A percentile compares a stretch with the other conserved stretches of the same genome.
Conservation (phyloP, 441 rosid genomes). For the Erysimum pusillum region DNA sequence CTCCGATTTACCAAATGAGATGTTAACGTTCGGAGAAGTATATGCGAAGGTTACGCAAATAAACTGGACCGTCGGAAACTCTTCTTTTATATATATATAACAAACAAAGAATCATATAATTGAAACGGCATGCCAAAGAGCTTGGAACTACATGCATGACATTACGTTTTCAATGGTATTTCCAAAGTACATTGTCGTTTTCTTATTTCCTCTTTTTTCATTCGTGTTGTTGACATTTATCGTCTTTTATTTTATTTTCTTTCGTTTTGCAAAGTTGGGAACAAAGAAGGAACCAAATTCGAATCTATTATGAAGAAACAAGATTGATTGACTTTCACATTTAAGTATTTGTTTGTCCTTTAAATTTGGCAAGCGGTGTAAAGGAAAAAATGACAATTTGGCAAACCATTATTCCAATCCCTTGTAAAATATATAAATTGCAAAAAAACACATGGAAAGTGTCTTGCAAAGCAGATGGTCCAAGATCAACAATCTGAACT, state of each 20-base stretch:
- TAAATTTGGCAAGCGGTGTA: slow-evolving; percentile 6
- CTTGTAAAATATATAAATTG: not conserved
- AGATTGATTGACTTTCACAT: slow-evolving; percentile 35
- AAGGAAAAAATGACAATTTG: not conserved
- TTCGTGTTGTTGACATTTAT: slow-evolving; percentile 24
- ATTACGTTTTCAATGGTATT: slow-evolving; percentile 24
- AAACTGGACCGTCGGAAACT: slow-evolving; percentile 42
- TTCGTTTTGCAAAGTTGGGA: slow-evolving; percentile 15
- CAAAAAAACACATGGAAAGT: not conserved
- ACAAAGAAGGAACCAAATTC: slow-evolving; percentile 17
- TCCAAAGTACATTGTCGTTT: slow-evolving; percentile 29
- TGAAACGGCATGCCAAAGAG: slow-evolving; percentile 39
- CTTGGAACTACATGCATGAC: slow-evolving; percentile 36
- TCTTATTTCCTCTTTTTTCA: slow-evolving; percentile 40
- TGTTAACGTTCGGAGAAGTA: slow-evolving; percentile 43
- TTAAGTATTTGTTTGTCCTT: slow-evolving; percentile 34
- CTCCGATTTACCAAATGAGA: slow-evolving; percentile 38
- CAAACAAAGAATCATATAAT: not conserved
- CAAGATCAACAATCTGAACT: slow-evolving; percentile 1
- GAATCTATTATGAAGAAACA: slow-evolving; percentile 36
- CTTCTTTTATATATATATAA: not conserved
- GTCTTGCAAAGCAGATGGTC: slow-evolving; percentile 1
- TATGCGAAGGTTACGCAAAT: slow-evolving; percentile 40
- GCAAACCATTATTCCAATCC: not conserved
- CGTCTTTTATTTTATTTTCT: not conserved